A percentile compares a stretch with the other conserved stretches of the same genome.
Evolutionary conservation across 202 grass and related monocot genomes (phyloP).

Genomic region (Eragrostis tef): DNA sequence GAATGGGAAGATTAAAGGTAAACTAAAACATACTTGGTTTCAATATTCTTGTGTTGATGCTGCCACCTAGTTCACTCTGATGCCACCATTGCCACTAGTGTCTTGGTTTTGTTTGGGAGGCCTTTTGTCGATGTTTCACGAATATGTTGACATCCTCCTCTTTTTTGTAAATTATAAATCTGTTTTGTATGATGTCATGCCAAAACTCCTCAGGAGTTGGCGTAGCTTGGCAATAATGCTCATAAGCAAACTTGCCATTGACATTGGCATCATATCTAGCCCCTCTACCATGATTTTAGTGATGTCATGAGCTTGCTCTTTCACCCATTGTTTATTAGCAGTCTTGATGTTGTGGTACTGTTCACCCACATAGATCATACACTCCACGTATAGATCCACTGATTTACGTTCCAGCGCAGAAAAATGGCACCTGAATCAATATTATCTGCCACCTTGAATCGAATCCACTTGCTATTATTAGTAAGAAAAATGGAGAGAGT

Average conservation of each 20-base stretch:
- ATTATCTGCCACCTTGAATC: neutral
- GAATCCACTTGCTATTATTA: neutral
- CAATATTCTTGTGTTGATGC: neutral
- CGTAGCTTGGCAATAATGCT: neutral
- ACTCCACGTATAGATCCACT: too few relatives aligned
- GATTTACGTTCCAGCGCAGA: too few relatives aligned
- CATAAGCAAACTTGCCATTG: neutral
- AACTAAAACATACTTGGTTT: neutral
- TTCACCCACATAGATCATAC: neutral
- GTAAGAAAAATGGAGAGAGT: neutral
- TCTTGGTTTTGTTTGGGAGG: too few relatives aligned
- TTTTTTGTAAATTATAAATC: constrained; percentile 8
- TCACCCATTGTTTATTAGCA: neutral
- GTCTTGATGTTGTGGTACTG: neutral
- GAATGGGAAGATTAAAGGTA: constrained; percentile 90
- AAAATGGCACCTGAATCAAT: neutral
- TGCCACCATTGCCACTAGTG: neutral
- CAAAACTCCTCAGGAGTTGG: neutral
- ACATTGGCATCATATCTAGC: neutral
- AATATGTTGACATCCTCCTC: too few relatives aligned
- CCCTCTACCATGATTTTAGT: neutral
- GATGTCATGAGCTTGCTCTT: too few relatives aligned
- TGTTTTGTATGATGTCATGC: neutral
- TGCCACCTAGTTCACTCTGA: constrained; percentile 17
- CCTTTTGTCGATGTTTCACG: too few relatives aligned